phyloP scores from a whole-genome alignment of 108 stramenopile species.

The Schizochytrium sp. region DNA sequence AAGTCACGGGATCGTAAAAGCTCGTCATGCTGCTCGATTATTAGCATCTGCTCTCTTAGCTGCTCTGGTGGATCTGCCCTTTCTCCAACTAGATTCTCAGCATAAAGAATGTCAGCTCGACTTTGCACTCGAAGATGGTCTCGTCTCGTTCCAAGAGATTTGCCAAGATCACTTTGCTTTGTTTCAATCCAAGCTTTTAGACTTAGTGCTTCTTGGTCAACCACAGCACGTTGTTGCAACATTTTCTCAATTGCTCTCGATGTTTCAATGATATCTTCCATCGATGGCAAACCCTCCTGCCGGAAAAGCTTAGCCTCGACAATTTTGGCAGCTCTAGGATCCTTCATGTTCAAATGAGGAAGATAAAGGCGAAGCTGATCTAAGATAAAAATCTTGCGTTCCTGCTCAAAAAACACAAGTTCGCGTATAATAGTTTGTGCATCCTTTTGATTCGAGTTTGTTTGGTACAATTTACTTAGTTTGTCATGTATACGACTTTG shows the following conservation, averaged over 20 bases:
- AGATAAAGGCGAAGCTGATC: not conserved
- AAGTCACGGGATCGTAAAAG: too few species aligned
- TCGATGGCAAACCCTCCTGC: not conserved
- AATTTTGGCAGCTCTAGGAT: not conserved
- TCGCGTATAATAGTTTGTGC: not conserved
- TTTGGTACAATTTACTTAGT: too few species aligned
- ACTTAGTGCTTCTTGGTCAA: not conserved
- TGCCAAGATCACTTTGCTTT: not conserved
- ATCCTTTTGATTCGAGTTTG: not conserved
- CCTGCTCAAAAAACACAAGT: not conserved
- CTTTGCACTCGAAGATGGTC: not conserved
- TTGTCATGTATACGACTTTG: too few species aligned
- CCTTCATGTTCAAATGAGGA: not conserved
- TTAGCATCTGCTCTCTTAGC: too few species aligned
- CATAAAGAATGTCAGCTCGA: not conserved
- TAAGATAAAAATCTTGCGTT: not conserved
- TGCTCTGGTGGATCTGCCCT: too few species aligned
- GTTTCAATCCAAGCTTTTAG: not conserved
- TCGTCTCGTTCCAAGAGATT: not conserved
- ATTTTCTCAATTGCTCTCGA: too few species aligned
- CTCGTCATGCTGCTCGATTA: too few species aligned
- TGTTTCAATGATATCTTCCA: not conserved
- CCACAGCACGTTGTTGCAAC: not conserved
- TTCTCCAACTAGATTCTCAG: not conserved
- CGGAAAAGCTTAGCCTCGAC: too few species aligned